Evolutionary conservation across 1,139 yeast genomes (phyloP), one percentile per base, ranked within the genome.

Genomic region (Pichia norvegensis): DNA sequence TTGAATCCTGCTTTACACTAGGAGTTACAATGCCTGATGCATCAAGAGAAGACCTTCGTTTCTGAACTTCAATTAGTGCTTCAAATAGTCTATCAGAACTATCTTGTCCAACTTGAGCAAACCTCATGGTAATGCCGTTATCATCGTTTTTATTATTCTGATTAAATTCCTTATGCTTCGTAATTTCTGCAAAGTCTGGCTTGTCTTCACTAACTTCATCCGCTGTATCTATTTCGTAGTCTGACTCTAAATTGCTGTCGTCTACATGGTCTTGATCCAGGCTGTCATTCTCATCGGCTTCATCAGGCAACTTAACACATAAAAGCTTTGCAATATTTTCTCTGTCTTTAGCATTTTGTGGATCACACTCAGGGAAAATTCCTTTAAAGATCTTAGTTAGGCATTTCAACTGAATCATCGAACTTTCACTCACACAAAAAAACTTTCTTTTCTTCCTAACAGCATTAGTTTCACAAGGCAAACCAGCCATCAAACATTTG

Each of bases 291-390:
- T 20, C 23, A 20, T 20, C 37, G 9, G 4, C 23, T 11, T 35
- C 16, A 4, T 36, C 19, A 2, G 68, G 67, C 65, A 68, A 63
- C n/a, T 55, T 41, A 6, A 67, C 55, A 8, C 62, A 62, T 33
- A 59, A 42, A 6, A 52, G 46, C 25, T 53, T 53, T 0, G 69
- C 71, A n/a, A 67, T 49, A 22, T 55, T 56, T 14, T 59, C 54
- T 38, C 69, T 46, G 21, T 61, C 62, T 21, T 61, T 60, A 14
- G 67, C 57, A 46, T 63, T 64, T 42, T 64, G 58, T 25, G 63
- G 59, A 46, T 69, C 72, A 14, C 60, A 54, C 17, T 67, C 66
- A 0, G 73, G 73, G 41, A 60, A 64, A 17, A 68, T 50, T 0
- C 66, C 65, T 16, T 55, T 55, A 1, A 69, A 58, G 16, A 69